Conservation (phyloP, 106 monocot genomes). For the Dendrobium catenatum region DNA sequence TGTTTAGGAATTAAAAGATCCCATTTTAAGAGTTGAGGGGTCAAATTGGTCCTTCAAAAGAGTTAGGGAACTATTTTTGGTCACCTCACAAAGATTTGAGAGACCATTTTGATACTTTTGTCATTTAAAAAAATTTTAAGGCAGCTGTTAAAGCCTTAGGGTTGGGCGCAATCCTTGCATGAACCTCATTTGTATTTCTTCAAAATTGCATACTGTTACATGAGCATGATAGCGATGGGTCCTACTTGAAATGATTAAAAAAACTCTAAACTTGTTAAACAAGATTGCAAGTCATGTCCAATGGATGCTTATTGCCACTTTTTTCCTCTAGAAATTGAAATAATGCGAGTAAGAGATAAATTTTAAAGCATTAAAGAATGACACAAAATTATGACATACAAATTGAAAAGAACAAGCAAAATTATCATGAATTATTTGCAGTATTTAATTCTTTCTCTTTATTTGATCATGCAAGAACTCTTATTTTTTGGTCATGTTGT, state of each 20-base stretch:
- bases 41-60: too few species aligned
- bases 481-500: too few species aligned
- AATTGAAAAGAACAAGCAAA: too few species aligned
- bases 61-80: too few species aligned
- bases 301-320: background rate
- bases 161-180: background rate
- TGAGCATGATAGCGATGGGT: too few species aligned
- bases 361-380: background rate
- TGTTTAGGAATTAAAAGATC: too few species aligned
- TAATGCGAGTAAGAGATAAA: background rate
- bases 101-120: too few species aligned
- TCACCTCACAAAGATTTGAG: too few species aligned
- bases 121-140: background rate
- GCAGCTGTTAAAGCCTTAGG: background rate
- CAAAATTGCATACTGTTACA: background rate
- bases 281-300: background rate
- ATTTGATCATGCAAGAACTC: background rate
- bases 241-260: too few species aligned
- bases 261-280: background rate
- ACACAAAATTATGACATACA: too few species aligned
- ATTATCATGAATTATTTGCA: background rate
- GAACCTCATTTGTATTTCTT: background rate
- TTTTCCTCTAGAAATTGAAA: background rate
- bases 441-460: background rate
- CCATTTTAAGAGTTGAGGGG: too few species aligned